Percentiles rank a stretch among this genome's conserved stretches.
Evolutionary conservation across 192 early-diverging fungal genomes (phyloP).

Genomic region (Bifiguratus adelaidae): DNA sequence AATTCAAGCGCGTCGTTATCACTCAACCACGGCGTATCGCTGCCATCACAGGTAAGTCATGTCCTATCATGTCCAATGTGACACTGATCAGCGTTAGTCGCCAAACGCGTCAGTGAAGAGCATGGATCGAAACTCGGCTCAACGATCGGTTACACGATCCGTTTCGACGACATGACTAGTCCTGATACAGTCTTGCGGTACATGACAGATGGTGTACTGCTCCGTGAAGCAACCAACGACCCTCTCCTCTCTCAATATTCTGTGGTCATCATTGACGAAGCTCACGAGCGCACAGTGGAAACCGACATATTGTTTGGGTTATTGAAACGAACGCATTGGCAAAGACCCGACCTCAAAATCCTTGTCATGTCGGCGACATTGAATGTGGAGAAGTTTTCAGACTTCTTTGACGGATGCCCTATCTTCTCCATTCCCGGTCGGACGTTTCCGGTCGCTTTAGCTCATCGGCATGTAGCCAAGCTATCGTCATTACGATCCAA

Average conservation of each 20-base stretch:
- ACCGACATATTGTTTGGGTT: constrained; percentile 93
- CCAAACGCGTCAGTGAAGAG: constrained; percentile 94
- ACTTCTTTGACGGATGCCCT: constrained; percentile 71
- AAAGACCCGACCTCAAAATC: constrained; percentile 81
- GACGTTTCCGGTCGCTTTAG: constrained; percentile 37
- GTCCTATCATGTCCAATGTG: background rate
- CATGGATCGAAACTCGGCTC: constrained; percentile 69
- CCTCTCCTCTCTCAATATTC: constrained; percentile 79
- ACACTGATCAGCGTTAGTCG: constrained; percentile 32
- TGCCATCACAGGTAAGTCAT: constrained; percentile 47
- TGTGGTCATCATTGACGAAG: constrained; percentile 92
- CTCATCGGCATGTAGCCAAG: constrained; percentile 35
- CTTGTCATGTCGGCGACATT: constrained; percentile 76
- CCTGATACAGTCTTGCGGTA: constrained; percentile 82
- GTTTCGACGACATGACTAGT: constrained; percentile 91
- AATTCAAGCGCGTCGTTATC: constrained; percentile 39
- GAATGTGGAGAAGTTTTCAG: constrained; percentile 71
- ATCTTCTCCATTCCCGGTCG: constrained; percentile 71
- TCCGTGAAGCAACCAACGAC: constrained; percentile 81
- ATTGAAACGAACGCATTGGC: constrained; percentile 61
- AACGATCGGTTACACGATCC: constrained; percentile 85
- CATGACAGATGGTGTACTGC: constrained; percentile 95
- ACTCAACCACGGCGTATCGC: constrained; percentile 84
- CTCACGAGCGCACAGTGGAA: constrained; percentile 88
- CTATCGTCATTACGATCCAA: constrained; percentile 53